phyloP scores from a whole-genome alignment of 1,284 basidiomycete species.

The Limonomyces culmigenus region DNA sequence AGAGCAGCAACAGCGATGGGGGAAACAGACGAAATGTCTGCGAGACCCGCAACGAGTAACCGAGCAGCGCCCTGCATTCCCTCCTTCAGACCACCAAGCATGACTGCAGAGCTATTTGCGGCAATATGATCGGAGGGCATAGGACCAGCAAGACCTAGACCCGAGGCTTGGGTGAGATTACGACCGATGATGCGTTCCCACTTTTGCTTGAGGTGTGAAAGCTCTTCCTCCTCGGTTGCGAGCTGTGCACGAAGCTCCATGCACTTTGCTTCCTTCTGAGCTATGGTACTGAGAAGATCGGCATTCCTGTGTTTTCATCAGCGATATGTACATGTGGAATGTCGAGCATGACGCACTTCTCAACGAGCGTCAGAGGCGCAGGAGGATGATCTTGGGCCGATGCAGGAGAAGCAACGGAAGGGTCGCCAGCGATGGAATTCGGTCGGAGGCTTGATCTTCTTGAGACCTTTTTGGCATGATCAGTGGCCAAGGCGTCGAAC shows the following conservation, averaged over 20 bases:
- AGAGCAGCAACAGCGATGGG: too few species aligned
- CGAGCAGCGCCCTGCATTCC: slow-evolving; percentile 42
- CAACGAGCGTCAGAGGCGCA: slow-evolving; percentile 37
- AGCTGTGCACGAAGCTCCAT: slow-evolving; percentile 62
- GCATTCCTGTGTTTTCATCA: slow-evolving; percentile 36
- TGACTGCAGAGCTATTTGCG: slow-evolving; percentile 9
- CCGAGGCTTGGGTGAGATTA: slow-evolving; percentile 26
- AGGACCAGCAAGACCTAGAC: slow-evolving; percentile 8
- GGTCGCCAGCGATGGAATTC: too few species aligned
- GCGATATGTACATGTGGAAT: not conserved
- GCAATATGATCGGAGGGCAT: not conserved
- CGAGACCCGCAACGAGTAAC: slow-evolving; percentile 28
- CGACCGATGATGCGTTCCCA: slow-evolving; percentile 64
- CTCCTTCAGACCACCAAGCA: slow-evolving; percentile 44
- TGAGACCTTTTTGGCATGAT: slow-evolving; percentile 8
- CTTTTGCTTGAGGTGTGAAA: slow-evolving; percentile 55
- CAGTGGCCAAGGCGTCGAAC: slow-evolving; percentile 6
- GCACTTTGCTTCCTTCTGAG: slow-evolving; percentile 69
- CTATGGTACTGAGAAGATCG: slow-evolving; percentile 60
- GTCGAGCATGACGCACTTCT: slow-evolving; percentile 25
- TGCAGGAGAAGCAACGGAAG: slow-evolving; percentile 5
- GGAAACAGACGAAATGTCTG: slow-evolving; percentile 12
- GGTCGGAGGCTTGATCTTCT: slow-evolving; percentile 11
- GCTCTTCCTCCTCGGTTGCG: slow-evolving; percentile 48
- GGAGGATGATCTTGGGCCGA: slow-evolving; percentile 7